Percentiles rank a stretch among this genome's conserved stretches.
These are phyloP conservation scores for Lactarius vividus DNA, from an alignment of 768 basidiomycete genomes.

Conservation along the genomic window DNA sequence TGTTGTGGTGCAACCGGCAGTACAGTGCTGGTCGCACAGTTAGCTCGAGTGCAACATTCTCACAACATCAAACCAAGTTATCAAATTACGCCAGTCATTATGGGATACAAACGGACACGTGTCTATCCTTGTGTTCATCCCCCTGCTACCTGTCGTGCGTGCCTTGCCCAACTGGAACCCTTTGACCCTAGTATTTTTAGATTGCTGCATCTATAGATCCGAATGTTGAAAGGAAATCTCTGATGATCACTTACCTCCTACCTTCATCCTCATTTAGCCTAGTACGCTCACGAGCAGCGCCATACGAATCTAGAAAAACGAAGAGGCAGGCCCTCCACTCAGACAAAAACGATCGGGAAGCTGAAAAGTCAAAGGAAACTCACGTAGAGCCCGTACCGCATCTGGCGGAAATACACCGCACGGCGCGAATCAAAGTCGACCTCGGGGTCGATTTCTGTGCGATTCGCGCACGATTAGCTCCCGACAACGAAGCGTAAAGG, in stretches of 20 bases:
- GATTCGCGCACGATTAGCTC: conserved; percentile 7
- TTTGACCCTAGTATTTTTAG: not conserved
- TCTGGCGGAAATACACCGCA: conserved; percentile 97
- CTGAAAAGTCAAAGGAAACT: conserved; percentile 38
- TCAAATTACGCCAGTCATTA: not conserved
- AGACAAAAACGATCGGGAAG: not conserved
- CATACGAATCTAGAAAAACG: conserved; percentile 48
- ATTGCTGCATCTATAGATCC: not conserved
- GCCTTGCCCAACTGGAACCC: not conserved
- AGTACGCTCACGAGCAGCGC: conserved; percentile 49
- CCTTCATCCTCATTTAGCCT: conserved; percentile 8
- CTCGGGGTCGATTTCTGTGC: conserved; percentile 96
- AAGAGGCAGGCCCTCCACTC: not conserved
- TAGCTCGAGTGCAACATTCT: not conserved
- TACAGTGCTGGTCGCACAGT: not conserved
- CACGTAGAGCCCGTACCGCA: conserved; percentile 97
- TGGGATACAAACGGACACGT: not conserved
- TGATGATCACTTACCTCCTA: not conserved
- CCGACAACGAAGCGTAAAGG: not conserved
- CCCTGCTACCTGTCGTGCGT: not conserved
- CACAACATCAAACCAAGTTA: not conserved
- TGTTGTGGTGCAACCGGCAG: not conserved
- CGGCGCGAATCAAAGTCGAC: conserved; percentile 95
- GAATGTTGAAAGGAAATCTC: not conserved
- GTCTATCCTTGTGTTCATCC: not conserved